phyloP scores from a whole-genome alignment of 2,329 filamentous ascomycete species.

The Macrophomina pseudophaseolina region DNA sequence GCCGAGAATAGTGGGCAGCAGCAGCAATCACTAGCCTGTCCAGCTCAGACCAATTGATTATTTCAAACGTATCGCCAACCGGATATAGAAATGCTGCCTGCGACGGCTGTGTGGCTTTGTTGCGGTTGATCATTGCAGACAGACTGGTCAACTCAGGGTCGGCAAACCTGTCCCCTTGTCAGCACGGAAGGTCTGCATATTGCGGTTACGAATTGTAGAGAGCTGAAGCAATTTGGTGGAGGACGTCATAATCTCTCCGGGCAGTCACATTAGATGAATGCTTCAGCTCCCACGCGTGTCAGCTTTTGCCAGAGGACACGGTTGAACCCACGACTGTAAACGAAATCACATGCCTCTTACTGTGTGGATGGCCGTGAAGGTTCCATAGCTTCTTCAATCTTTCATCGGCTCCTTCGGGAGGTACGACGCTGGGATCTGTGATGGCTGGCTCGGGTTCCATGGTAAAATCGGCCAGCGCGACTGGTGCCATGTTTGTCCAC shows the following conservation, averaged over 20 bases:
- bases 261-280: too few relatives aligned
- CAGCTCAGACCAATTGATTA: conserved; percentile 34
- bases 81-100: conserved; percentile 38
- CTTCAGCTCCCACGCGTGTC: too few relatives aligned
- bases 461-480: conserved; percentile 6
- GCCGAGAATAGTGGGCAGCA: conserved; percentile 33
- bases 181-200: background rate
- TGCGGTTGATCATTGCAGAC: conserved; percentile 36
- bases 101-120: conserved; percentile 32
- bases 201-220: background rate
- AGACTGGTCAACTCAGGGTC: conserved; percentile 37
- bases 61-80: conserved; percentile 25
- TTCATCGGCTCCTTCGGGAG: conserved; percentile 32
- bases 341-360: background rate
- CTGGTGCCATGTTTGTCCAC: conserved; percentile 6
- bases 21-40: conserved; percentile 32
- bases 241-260: too few relatives aligned
- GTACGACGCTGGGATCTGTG: conserved; percentile 34
- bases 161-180: conserved; percentile 32
- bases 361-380: conserved; percentile 39
- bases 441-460: background rate
- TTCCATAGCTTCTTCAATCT: conserved; percentile 37
- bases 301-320: too few relatives aligned
- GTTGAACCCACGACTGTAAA: too few relatives aligned
- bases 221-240: too few relatives aligned